Evolutionary conservation across 768 basidiomycete species (phyloP).

Genomic region (Suillus cothurnatus): DNA sequence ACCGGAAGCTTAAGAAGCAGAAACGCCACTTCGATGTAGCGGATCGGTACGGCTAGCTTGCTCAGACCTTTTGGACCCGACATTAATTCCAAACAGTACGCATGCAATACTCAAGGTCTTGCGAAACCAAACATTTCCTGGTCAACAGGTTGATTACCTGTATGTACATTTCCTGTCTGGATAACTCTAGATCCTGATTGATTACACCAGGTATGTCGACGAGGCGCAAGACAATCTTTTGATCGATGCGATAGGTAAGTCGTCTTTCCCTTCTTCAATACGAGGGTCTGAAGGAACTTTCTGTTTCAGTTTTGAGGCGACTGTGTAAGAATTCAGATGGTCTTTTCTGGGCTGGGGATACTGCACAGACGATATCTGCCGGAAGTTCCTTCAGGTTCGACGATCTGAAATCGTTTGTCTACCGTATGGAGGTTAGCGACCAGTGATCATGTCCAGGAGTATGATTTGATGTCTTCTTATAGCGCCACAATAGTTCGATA

Average conservation of each 20-base stretch:
- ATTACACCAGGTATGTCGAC: conserved; percentile 59
- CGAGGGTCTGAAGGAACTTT: not conserved
- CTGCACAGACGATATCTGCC: conserved; percentile 74
- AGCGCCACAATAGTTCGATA: conserved; percentile 24
- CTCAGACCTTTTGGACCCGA: not conserved
- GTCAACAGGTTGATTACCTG: conserved; percentile 56
- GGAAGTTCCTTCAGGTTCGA: conserved; percentile 75
- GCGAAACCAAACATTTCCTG: conserved; percentile 17
- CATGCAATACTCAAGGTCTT: conserved; percentile 49
- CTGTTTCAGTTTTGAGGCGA: conserved; percentile 52
- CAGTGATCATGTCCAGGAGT: not conserved
- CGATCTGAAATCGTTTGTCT: conserved; percentile 68
- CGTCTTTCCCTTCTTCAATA: not conserved
- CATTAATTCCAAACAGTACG: conserved; percentile 40
- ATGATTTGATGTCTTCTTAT: not conserved
- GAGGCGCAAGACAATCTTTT: conserved; percentile 75
- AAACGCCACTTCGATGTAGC: conserved; percentile 54
- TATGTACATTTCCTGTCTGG: conserved; percentile 33
- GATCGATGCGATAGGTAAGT: conserved; percentile 60
- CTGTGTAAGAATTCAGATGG: conserved; percentile 68
- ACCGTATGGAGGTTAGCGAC: conserved; percentile 55
- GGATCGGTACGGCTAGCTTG: conserved; percentile 47
- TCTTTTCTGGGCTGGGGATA: conserved; percentile 82
- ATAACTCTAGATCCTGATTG: not conserved
- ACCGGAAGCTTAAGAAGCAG: conserved; percentile 47